These are phyloP conservation scores for Prunella vulgaris DNA, from an alignment of 257 asterid genomes.

Conservation along the genomic window DNA sequence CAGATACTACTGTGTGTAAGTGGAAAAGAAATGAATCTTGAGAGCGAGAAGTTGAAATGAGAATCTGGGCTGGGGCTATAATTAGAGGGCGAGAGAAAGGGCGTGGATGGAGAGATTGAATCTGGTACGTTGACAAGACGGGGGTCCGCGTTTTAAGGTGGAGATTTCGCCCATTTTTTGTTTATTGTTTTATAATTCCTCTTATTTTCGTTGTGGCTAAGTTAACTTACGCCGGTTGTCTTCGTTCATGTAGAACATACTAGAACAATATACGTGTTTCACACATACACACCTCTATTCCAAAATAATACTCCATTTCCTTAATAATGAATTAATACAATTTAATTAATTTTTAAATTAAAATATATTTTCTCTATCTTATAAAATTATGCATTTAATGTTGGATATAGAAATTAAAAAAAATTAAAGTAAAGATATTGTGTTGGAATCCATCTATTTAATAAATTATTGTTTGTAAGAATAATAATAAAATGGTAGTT, in stretches of 20 bases:
- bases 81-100: not conserved
- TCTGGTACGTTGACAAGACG: conserved; percentile 21
- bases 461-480: too few species aligned
- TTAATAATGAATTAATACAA: too few species aligned
- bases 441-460: too few species aligned
- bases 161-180: conserved; percentile 21
- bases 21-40: conserved; percentile 24
- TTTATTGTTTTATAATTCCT: not conserved
- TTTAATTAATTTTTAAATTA: too few species aligned
- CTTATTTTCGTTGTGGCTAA: conserved; percentile 23
- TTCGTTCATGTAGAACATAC: conserved; percentile 24
- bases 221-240: conserved; percentile 19
- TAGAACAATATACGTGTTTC: conserved; percentile 24
- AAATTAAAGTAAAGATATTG: too few species aligned
- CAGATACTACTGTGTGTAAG: conserved; percentile 11
- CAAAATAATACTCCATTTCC: too few species aligned
- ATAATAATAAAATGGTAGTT: too few species aligned
- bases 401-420: too few species aligned
- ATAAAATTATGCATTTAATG: too few species aligned
- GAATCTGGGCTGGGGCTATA: not conserved
- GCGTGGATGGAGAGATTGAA: conserved; percentile 16
- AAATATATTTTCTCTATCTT: too few species aligned
- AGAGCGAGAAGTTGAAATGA: not conserved
- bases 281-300: not conserved
- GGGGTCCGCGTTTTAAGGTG: conserved; percentile 18